Percentiles rank a stretch among this genome's conserved stretches.
Evolutionary conservation across 176 grass and related monocot species (phyloP).

Genomic region (Echinochloa phyllopogon): DNA sequence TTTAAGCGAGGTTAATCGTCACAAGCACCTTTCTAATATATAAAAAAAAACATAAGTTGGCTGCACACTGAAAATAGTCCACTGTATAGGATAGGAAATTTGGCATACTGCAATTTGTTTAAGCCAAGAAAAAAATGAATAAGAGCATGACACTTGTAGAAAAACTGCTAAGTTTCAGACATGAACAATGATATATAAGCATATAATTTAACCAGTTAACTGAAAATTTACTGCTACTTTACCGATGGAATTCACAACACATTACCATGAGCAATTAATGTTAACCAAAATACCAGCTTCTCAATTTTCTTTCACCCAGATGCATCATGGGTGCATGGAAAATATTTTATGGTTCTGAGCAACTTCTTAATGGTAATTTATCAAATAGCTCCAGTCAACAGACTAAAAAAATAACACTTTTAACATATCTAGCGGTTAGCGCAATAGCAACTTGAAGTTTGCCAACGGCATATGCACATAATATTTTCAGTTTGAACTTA

Average conservation of each 20-base stretch:
- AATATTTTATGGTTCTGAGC: slow-evolving; percentile 1
- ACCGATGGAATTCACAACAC: neutral
- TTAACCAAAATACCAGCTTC: neutral
- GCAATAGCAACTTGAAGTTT: slow-evolving; percentile 1
- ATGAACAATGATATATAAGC: neutral
- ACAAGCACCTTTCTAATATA: slow-evolving; percentile 29
- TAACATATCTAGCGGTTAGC: slow-evolving; percentile 6
- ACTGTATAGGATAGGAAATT: neutral
- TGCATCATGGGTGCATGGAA: neutral
- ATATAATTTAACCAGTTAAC: slow-evolving; percentile 9
- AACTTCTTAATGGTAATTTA: slow-evolving; percentile 16
- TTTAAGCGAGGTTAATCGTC: slow-evolving; percentile 14
- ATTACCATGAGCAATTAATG: slow-evolving; percentile 27
- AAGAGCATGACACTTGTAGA: slow-evolving; percentile 2
- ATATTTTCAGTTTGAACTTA: slow-evolving; percentile 21
- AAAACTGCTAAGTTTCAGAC: neutral
- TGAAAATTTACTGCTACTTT: slow-evolving; percentile 34
- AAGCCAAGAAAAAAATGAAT: neutral
- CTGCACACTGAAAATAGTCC: neutral
- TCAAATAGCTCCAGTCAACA: slow-evolving; percentile 17
- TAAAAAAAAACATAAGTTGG: neutral
- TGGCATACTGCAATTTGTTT: slow-evolving; percentile 21
- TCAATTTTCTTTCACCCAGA: neutral
- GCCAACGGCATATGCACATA: neutral
- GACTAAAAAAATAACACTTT: neutral